These are phyloP conservation scores for Periglandula ipomoeae DNA, from an alignment of 2,329 filamentous ascomycete species.

Conservation along the genomic window DNA sequence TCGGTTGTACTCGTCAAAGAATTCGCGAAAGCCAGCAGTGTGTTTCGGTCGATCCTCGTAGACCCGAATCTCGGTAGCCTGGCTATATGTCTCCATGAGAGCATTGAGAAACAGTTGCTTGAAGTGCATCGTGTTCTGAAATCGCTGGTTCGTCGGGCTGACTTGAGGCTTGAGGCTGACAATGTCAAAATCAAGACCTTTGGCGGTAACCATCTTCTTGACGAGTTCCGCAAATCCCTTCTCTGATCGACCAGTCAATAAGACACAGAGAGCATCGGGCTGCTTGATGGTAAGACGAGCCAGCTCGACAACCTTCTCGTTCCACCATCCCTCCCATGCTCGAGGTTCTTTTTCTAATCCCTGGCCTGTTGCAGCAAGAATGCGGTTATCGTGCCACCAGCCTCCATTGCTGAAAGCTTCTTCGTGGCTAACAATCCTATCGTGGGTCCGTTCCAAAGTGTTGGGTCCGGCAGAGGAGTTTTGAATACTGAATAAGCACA, in stretches of 20 bases:
- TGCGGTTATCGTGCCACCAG: constrained; percentile 93
- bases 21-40: constrained; percentile 76
- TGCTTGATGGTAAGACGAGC: constrained; percentile 75
- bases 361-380: constrained; percentile 77
- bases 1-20: constrained; percentile 69
- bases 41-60: constrained; percentile 60
- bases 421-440: constrained; percentile 66
- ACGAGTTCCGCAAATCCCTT: constrained; percentile 67
- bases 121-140: constrained; percentile 79
- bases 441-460: constrained; percentile 73
- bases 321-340: constrained; percentile 94
- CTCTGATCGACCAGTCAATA: constrained; percentile 82
- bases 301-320: constrained; percentile 77
- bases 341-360: constrained; percentile 69
- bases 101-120: constrained; percentile 78
- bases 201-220: constrained; percentile 70
- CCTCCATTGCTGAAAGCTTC: constrained; percentile 75
- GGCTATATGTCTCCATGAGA: constrained; percentile 75
- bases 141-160: constrained; percentile 70
- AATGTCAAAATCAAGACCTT: constrained; percentile 78
- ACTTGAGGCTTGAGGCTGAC: constrained; percentile 77
- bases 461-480: constrained; percentile 80
- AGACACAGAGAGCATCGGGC: constrained; percentile 73
- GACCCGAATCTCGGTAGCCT: constrained; percentile 72
- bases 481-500: constrained; percentile 60